phyloP scores from a whole-genome alignment of 331 rosid species.

The Malus hybrid region DNA sequence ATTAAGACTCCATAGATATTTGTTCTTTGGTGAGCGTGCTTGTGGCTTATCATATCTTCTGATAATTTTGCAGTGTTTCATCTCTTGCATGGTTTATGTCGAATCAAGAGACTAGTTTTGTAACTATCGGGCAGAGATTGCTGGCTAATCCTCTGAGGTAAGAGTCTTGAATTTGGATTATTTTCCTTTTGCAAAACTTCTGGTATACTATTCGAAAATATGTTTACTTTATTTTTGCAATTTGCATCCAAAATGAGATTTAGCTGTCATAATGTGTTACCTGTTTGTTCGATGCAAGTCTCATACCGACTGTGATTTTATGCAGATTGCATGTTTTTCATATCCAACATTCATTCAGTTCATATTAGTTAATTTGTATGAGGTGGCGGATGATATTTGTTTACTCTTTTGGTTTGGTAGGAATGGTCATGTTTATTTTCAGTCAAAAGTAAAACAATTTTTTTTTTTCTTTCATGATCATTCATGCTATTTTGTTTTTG shows the following conservation, averaged over 20 bases:
- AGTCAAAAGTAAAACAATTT: not conserved
- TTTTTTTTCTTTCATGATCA: not conserved
- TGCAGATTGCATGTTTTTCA: not conserved
- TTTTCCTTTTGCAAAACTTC: not conserved
- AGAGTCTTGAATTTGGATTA: conserved; percentile 10
- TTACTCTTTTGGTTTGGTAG: not conserved
- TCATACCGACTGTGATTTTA: not conserved
- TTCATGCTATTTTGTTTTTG: not conserved
- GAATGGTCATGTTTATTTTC: not conserved
- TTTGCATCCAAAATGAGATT: not conserved
- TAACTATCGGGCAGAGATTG: conserved; percentile 93
- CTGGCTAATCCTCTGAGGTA: conserved; percentile 88
- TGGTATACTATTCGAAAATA: not conserved
- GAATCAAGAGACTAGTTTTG: conserved; percentile 89
- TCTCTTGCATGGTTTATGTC: conserved; percentile 99
- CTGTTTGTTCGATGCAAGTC: not conserved
- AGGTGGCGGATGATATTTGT: not conserved
- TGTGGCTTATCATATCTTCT: conserved; percentile 12
- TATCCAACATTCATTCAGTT: not conserved
- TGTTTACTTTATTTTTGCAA: not conserved
- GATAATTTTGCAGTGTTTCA: conserved; percentile 71
- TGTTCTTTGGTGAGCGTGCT: conserved; percentile 1
- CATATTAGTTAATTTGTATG: not conserved
- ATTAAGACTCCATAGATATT: not conserved
- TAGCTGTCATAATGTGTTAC: not conserved